A percentile compares a stretch with the other conserved stretches of the same genome.
Evolutionary conservation across 345 rosid genomes (phyloP).

Genomic region (Eucalyptus globulus): DNA sequence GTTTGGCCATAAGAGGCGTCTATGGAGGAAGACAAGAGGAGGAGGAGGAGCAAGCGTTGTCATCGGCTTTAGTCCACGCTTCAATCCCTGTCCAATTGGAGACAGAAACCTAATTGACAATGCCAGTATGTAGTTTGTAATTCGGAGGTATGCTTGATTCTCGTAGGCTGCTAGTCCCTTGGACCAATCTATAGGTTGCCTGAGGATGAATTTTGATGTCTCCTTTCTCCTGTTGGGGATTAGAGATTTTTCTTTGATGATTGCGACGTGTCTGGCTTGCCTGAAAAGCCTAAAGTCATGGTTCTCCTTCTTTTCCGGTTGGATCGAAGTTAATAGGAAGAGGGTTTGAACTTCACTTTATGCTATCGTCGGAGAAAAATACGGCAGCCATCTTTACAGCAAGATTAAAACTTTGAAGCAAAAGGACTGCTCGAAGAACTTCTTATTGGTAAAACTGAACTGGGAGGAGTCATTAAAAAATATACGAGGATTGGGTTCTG

Average conservation of each 20-base stretch:
- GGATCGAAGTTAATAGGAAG: too few species aligned
- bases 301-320: too few species aligned
- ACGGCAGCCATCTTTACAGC: too few species aligned
- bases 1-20: too few species aligned
- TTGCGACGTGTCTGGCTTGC: neutral
- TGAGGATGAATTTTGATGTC: neutral
- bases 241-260: neutral
- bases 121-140: too few species aligned
- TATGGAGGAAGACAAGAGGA: too few species aligned
- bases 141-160: too few species aligned
- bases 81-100: slow-evolving; percentile 70
- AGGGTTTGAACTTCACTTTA: too few species aligned
- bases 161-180: neutral
- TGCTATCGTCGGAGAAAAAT: too few species aligned
- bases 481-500: neutral
- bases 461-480: too few species aligned
- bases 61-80: slow-evolving; percentile 19
- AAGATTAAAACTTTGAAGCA: too few species aligned
- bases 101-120: slow-evolving; percentile 29
- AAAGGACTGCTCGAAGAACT: neutral
- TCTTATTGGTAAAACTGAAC: neutral
- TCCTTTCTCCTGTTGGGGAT: neutral
- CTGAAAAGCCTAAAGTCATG: neutral
- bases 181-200: neutral
- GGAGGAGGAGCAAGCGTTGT: too few species aligned